phyloP scores from a whole-genome alignment of 2,329 filamentous ascomycete genomes.

The Xylaria digitata region DNA sequence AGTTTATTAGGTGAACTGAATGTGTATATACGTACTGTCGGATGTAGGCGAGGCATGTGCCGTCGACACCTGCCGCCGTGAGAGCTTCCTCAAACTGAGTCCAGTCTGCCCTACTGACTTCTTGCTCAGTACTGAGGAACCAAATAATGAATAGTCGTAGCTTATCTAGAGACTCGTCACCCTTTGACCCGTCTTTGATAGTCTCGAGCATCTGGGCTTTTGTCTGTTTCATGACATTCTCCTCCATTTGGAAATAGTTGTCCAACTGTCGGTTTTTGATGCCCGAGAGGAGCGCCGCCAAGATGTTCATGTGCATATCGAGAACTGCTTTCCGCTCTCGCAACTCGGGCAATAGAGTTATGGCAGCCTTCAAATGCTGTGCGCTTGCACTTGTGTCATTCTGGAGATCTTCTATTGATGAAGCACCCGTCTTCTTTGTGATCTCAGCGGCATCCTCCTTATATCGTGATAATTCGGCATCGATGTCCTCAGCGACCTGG shows the following conservation, averaged over 20 bases:
- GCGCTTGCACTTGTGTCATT: slow-evolving; percentile 90
- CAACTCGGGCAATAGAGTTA: slow-evolving; percentile 90
- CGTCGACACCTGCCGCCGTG: slow-evolving; percentile 78
- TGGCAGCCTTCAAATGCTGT: slow-evolving; percentile 94
- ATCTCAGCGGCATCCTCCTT: slow-evolving; percentile 95
- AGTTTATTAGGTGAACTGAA: background rate
- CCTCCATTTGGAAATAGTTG: slow-evolving; percentile 95
- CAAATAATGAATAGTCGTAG: slow-evolving; percentile 95
- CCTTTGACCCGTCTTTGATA: slow-evolving; percentile 83
- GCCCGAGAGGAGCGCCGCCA: slow-evolving; percentile 78
- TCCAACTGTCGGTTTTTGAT: slow-evolving; percentile 97
- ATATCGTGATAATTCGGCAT: slow-evolving; percentile 91
- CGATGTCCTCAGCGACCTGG: slow-evolving; percentile 95
- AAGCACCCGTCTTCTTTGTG: slow-evolving; percentile 93
- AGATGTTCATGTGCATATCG: slow-evolving; percentile 99
- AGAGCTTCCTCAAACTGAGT: slow-evolving; percentile 88
- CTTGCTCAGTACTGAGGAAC: slow-evolving; percentile 93
- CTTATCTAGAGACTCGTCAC: slow-evolving; percentile 87
- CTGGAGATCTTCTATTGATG: slow-evolving; percentile 90
- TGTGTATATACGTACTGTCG: slow-evolving; percentile 71
- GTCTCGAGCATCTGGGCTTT: slow-evolving; percentile 90
- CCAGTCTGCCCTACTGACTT: slow-evolving; percentile 84
- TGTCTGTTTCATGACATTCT: slow-evolving; percentile 89
- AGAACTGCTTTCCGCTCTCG: slow-evolving; percentile 91
- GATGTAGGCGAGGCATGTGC: slow-evolving; percentile 83